Percentiles rank a stretch among this genome's conserved stretches.
Conservation (phyloP, 805 yeast genomes). For the Metschnikowia baotianmanensis region DNA sequence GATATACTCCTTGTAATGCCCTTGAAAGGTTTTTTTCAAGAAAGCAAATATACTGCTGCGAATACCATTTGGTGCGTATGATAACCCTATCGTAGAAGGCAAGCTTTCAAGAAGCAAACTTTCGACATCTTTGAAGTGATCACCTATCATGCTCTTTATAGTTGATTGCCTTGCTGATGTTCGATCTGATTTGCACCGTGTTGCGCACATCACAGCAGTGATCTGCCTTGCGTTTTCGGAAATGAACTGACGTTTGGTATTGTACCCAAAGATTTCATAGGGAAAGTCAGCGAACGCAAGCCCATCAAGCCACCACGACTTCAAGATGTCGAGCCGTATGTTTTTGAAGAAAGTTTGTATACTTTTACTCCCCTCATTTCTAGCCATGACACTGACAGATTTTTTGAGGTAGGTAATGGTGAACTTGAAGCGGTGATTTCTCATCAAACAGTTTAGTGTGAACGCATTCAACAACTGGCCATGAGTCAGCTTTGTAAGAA, state of each 20-base stretch:
- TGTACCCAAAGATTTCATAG: constrained; percentile 36
- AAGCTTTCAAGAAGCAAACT: constrained; percentile 32
- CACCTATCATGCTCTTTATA: constrained; percentile 10
- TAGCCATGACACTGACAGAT: constrained; percentile 27
- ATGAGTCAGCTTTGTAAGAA: constrained; percentile 31
- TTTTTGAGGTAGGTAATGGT: constrained; percentile 29
- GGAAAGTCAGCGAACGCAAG: constrained; percentile 39
- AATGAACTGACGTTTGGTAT: constrained; percentile 28
- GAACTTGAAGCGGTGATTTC: constrained; percentile 32
- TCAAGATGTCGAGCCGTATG: constrained; percentile 36
- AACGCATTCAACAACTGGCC: constrained; percentile 29
- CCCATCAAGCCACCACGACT: constrained; percentile 42
- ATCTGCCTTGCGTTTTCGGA: constrained; percentile 34
- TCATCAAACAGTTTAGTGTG: constrained; percentile 41
- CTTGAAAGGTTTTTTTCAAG: constrained; percentile 17
- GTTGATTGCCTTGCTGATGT: background rate
- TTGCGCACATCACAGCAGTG: constrained; percentile 33
- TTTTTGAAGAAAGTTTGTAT: constrained; percentile 27
- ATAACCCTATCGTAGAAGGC: constrained; percentile 41
- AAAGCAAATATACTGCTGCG: constrained; percentile 30
- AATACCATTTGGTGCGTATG: constrained; percentile 40
- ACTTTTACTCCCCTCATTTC: constrained; percentile 9
- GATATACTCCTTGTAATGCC: constrained; percentile 23
- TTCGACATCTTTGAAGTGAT: constrained; percentile 14
- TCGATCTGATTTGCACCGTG: constrained; percentile 15